Evolutionary conservation across 176 grass and related monocot genomes (phyloP), one percentile per base, ranked within the genome.

Genomic region (Oryza coarctata): DNA sequence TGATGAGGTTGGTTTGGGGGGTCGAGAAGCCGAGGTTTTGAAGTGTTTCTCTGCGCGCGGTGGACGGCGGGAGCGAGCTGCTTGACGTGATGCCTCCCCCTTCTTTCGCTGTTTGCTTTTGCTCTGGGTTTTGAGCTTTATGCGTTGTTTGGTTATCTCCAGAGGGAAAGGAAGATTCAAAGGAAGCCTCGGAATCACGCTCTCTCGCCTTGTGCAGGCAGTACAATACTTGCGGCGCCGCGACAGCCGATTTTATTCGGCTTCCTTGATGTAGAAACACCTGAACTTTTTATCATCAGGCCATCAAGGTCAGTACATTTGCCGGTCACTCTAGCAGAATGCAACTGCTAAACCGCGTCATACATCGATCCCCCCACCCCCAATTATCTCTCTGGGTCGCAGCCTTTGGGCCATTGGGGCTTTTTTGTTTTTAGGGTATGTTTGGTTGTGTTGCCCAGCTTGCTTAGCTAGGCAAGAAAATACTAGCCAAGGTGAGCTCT

Each of bases 141-240:
- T 89, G 83, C 88, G 44, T 60, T 90, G 83, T 82, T 78, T 78
- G 29, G 9, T 30, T 68, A 29, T 36, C 45, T 58, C 9, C 0
- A 63, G 84, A 82, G 79, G 87, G 80, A 85, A 91, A 84, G 84
- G 86, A 76, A 76, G 89, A 88, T 92, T 80, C 92, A 89, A 52
- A 47, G 84, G 20, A 71, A 62, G 75, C 87, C 60, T 66, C 12
- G 8, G 73, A 11, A 60, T 68, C 71, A 87, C 86, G 92, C 89
- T 82, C 89, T 57, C 83, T 12, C 75, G 87, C 41, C 83, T 12
- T 73, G 17, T 9, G 60, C 35, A 43, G 32, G 63, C 10, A 18
- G 75, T 22, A 10, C 20, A 26, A 22, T 71, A 50, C 13, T 52
- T 50, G 38, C 70, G 44, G 27, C 39, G 15, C 14, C 2, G 34